Conservation (phyloP, 2,329 filamentous ascomycete genomes). For the Helicocarpus griseus region DNA sequence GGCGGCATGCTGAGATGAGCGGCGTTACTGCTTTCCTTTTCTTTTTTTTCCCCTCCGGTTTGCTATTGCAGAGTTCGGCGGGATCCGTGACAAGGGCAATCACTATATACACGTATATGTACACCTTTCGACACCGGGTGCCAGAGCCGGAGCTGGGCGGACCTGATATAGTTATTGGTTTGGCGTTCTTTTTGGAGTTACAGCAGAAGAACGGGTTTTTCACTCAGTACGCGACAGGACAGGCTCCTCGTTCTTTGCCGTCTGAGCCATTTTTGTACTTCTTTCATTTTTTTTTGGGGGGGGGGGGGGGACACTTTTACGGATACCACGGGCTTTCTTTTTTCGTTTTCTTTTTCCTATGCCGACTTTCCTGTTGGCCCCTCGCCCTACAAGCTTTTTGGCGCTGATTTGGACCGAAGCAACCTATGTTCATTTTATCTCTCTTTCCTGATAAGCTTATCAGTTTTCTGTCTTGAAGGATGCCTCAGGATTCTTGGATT, state of each 20-base stretch:
- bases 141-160: background rate
- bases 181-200: background rate
- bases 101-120: background rate
- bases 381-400: background rate
- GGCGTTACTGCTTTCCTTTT: background rate
- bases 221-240: background rate
- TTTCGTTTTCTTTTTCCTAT: background rate
- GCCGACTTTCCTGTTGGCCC: background rate
- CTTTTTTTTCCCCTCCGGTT: background rate
- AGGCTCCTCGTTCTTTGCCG: background rate
- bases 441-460: no score
- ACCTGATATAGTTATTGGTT: background rate
- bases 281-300: background rate
- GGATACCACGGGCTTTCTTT: background rate
- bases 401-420: background rate
- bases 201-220: background rate
- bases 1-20: background rate
- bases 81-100: background rate
- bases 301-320: background rate
- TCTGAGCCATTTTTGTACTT: background rate
- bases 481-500: no score
- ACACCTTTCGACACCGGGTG: background rate
- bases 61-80: background rate
- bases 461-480: no score
- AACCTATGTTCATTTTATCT: background rate